Evolutionary conservation across 176 grass and related monocot species (phyloP).

Genomic region (Bolboschoenus planiculmis): DNA sequence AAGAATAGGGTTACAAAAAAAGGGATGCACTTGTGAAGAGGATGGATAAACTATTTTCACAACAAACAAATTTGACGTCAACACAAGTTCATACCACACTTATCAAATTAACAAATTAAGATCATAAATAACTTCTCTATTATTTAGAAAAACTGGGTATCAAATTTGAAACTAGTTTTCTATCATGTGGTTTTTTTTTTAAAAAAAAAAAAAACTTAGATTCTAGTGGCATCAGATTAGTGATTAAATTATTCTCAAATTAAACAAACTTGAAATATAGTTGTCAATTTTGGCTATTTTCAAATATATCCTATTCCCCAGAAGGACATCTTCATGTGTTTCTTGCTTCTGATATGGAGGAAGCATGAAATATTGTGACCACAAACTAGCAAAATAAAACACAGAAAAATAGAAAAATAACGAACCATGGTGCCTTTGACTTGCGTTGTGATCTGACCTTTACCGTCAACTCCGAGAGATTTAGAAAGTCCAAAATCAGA

Average conservation of each 20-base stretch:
- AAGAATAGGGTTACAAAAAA: neutral
- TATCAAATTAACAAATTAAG: neutral
- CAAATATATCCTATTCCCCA: neutral
- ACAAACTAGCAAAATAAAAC: constrained; percentile 2
- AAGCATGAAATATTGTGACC: neutral
- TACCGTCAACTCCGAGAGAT: constrained; percentile 33
- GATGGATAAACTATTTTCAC: neutral
- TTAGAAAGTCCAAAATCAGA: constrained; percentile 84
- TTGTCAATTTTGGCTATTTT: neutral
- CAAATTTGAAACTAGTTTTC: neutral
- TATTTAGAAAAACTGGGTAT: neutral
- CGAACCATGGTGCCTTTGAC: constrained; percentile 90
- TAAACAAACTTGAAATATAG: too few species aligned
- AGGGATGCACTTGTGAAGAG: neutral
- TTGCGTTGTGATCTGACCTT: constrained; percentile 43
- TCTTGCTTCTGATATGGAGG: neutral
- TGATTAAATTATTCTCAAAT: neutral
- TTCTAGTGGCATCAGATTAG: neutral
- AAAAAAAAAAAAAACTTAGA: neutral
- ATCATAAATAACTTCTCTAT: neutral
- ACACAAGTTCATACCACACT: neutral
- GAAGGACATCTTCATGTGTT: neutral
- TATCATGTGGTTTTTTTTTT: neutral
- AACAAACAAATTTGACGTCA: neutral
- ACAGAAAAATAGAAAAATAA: neutral